Evolutionary conservation across 331 rosid genomes (phyloP), one percentile per base, ranked within the genome.

Genomic region (Quercus lobata): DNA sequence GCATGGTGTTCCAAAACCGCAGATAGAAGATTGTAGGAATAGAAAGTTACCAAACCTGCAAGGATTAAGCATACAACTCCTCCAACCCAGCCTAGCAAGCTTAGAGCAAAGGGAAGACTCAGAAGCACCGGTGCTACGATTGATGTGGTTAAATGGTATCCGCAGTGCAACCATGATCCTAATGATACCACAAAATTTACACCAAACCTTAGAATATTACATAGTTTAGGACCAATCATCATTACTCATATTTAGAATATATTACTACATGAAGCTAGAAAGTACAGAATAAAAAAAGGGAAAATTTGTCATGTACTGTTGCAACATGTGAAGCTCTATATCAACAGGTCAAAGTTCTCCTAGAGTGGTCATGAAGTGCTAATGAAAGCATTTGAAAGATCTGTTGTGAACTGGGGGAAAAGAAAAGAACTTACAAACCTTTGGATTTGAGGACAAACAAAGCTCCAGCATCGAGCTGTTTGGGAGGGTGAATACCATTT

Each of bases 161-260:
- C 96, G 44, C 91, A 87, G 82, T 92, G 98, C 81, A 85, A 6
- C 94, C 98, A 92, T 57, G 96, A 89, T 12, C 98, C 97, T 89
- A 65, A 78, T 12, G n/a, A 63, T 63, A 15, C 69, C 21, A 5
- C 71, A 57, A 57, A 21, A 41, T 41, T 49, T 49, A 49, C 5
- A 41, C 12, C 49, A 41, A 41, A 8, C 49, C 49, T 41, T 41
- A 41, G 49, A 41, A 41, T 41, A 8, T 41, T 41, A 49, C 5
- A 3, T 14, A 14, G 15, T 49, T 49, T 49, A 49, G 54, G 54
- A 49, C 18, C 17, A 12, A 0, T 49, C 54, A 49, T 49, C 54
- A 49, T 49, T 49, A 49, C 14, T 49, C 54, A 49, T 49, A 14
- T 14, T 14, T 49, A 14, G 54, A 49, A 49, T 49, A 49, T 10